These are phyloP conservation scores for Curvularia eragrostidis DNA, from an alignment of 2,329 filamentous ascomycete genomes.

Conservation along the genomic window DNA sequence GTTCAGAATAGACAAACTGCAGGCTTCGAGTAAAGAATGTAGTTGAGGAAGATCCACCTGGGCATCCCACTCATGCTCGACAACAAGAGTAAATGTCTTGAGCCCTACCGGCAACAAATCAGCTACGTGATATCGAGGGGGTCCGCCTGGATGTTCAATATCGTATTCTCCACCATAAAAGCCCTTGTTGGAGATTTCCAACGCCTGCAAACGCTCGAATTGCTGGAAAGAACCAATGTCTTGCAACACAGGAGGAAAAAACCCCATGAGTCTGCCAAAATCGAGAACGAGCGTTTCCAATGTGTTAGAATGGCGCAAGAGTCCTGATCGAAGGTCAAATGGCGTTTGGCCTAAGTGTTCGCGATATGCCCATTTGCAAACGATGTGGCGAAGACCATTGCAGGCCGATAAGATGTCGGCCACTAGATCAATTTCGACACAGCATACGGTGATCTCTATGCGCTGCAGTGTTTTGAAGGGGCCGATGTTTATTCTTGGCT, in stretches of 20 bases:
- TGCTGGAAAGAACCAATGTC: slow-evolving; percentile 19
- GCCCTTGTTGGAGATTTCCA: slow-evolving; percentile 23
- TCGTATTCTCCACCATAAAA: slow-evolving; percentile 6
- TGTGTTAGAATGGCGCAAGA: slow-evolving; percentile 22
- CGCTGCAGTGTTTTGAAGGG: slow-evolving; percentile 22
- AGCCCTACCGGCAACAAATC: slow-evolving; percentile 21
- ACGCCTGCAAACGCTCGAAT: slow-evolving; percentile 14
- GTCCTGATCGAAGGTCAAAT: slow-evolving; percentile 16
- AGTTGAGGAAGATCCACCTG: slow-evolving; percentile 13
- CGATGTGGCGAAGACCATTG: slow-evolving; percentile 27
- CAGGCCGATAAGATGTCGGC: slow-evolving; percentile 19
- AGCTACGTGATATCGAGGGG: slow-evolving; percentile 6
- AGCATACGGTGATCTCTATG: slow-evolving; percentile 31
- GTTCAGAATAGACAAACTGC: not conserved
- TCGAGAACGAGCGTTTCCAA: slow-evolving; percentile 28
- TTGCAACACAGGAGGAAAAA: not conserved
- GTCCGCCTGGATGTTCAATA: slow-evolving; percentile 1
- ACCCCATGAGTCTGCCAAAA: slow-evolving; percentile 12
- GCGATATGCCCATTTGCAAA: slow-evolving; percentile 29
- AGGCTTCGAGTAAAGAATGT: slow-evolving; percentile 15
- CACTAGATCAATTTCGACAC: slow-evolving; percentile 19
- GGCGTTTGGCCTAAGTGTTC: not conserved
- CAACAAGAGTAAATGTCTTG: slow-evolving; percentile 13
- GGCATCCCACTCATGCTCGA: not conserved
- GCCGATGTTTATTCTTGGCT: not conserved